Base-by-base conservation (phyloP, 176 grass and related monocot genomes). In the Chrysopogon serrulatus region DNA sequence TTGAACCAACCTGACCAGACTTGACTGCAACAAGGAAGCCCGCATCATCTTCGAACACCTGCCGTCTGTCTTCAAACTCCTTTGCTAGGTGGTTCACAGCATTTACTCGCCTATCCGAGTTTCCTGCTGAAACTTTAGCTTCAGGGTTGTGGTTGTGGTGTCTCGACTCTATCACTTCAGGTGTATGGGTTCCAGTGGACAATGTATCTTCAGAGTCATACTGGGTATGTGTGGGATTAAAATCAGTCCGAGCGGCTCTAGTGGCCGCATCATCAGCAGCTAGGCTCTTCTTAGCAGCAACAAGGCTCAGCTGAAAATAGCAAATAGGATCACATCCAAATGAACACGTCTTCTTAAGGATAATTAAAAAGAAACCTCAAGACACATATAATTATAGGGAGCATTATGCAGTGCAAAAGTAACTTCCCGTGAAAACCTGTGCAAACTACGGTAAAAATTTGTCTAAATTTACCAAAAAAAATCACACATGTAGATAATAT, bases 211-310 rank as follows among this genome's bases (percentile, higher is more conserved):
- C 94, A 53, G 92, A 87, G 51, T 97, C 92, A 21, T 92, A 92
- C 21, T 89, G 90, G 51, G 71, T 71, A 54, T 87, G 68, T 10
- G 68, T 74, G 36, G 84, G 79, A 43, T 86, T 73, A 24, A 68
- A 71, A 83, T 93, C 91, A 57, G 61, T 61, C n/a, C 61, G 57
- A 49, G 78, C 42, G 6, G 51, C 73, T 76, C 69, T 71, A 39
- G 60, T 77, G 54, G 61, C 73, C 26, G 71, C 39, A 8, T 92
- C 75, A 73, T 92, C 85, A 85, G 88, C 82, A 79, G 77, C 53
- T 40, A 97, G 84, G 65, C 80, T 92, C 88, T 92, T 97, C 81
- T 94, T 97, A 62, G 92, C 94, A 56, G 88, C 86, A 37, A 89
- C 92, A 80, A 97, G 88, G 67, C 83, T 97, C 65, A 88, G 54